Evolutionary conservation across 2,329 filamentous ascomycete species (phyloP), one percentile per base, ranked within the genome.

Genomic region (Allantophomopsis cytisporea): DNA sequence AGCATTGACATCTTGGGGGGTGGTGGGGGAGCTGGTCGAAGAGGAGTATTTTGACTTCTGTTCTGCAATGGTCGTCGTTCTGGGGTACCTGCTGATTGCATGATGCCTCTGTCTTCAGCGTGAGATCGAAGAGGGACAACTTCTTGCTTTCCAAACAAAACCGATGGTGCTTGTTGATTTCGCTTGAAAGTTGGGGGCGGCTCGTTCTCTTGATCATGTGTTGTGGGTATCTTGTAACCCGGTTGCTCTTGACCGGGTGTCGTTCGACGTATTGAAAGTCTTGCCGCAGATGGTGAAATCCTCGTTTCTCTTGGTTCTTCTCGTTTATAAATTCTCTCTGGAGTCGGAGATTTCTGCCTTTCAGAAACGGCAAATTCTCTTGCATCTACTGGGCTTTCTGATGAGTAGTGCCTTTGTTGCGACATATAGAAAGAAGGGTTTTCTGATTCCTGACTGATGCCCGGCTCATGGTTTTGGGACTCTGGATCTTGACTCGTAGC

Each of bases 1-100:
- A 95, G 64, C 7, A 94, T 82, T 1, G 84, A 91, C 89, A 96
- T 96, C 60, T 95, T 96, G 1, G 91, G 89, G 7, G 87, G 87
- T 2, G 89, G 89, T 7, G 87, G 87, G 2, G 89, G 89, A 1
- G 85, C 85, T 16, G 82, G 72, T 48, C 87, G 70, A 51, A 76
- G 82, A 10, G 87, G 87, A 4, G 86, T 94, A 48, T 78, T 80
- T 41, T 69, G 66, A 47, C 61, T 71, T 41, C 76, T 63, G 1
- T 63, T 54, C 10, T 68, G 62, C 20, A 80, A 55, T 2, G 70
- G 69, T 41, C 69, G 73, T 45, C 75, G 61, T 34, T 75, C 73
- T 1, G 73, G 71, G 2, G 73, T 74, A 2, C 51, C 54, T 30
- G 63, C 53, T 47, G 56, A 45, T 30, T 46, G 59, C 33, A 55